phyloP scores from a whole-genome alignment of 306 rosid genomes.

The Lathyrus oleraceus region DNA sequence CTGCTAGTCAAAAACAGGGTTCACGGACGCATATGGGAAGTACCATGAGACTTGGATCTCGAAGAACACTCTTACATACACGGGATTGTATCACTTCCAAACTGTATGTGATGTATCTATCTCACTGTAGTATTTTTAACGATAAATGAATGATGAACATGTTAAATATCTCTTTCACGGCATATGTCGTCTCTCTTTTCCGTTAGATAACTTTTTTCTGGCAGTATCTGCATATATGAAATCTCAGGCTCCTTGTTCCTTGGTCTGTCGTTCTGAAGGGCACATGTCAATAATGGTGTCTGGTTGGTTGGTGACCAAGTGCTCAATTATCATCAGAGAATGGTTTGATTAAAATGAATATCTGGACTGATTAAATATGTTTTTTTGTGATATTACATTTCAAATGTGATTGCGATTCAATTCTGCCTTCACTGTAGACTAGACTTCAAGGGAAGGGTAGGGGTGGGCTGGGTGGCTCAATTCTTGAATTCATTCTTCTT shows the following conservation, averaged over 20 bases:
- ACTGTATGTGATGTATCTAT: conserved; percentile 65
- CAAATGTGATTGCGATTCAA: neutral
- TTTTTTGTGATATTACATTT: conserved; percentile 19
- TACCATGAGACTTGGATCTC: conserved; percentile 98
- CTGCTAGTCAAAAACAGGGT: conserved; percentile 52
- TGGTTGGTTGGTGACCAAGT: conserved; percentile 17
- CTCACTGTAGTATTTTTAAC: conserved; percentile 20
- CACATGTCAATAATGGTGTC: conserved; percentile 8
- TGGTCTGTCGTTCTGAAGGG: conserved; percentile 15
- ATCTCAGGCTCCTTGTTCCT: no score
- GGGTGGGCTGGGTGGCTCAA: neutral
- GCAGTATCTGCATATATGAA: no score
- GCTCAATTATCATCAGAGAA: conserved; percentile 18
- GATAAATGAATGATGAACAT: conserved; percentile 21
- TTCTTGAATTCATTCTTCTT: neutral
- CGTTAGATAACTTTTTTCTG: neutral
- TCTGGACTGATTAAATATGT: conserved; percentile 14
- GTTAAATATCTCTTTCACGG: conserved; percentile 3
- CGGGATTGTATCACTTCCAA: conserved; percentile 81
- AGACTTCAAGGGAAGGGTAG: conserved; percentile 1
- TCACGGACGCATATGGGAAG: conserved; percentile 98
- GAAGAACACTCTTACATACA: conserved; percentile 77
- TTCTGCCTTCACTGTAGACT: conserved; percentile 8
- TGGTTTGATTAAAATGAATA: neutral
- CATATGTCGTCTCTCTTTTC: conserved; percentile 2